Percentiles rank a stretch among this genome's conserved stretches.
Evolutionary conservation across 2,329 filamentous ascomycete genomes (phyloP).

Genomic region (Ceratocystis papillata): DNA sequence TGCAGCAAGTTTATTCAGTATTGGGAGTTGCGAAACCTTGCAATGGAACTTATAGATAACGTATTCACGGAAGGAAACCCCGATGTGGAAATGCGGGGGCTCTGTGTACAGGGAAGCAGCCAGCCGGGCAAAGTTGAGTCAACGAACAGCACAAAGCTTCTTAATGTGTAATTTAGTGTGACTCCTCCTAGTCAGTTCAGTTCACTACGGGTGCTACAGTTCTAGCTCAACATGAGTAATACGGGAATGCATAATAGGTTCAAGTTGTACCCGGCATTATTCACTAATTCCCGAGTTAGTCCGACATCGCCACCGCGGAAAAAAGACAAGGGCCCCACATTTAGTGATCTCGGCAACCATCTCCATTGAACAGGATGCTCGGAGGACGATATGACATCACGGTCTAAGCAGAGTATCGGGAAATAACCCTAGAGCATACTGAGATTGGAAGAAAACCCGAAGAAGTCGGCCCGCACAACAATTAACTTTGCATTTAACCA

Average conservation of each 20-base stretch:
- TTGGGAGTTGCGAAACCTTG: no score
- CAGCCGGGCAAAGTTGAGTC: no score
- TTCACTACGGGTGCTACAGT: no score
- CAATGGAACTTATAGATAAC: no score
- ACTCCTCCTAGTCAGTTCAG: no score
- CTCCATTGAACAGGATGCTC: background rate
- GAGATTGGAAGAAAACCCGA: background rate
- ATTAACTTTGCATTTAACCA: conserved; percentile 5
- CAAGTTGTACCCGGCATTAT: background rate
- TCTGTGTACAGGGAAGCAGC: no score
- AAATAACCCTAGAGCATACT: background rate
- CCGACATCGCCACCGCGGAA: conserved; percentile 13
- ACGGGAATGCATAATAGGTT: no score
- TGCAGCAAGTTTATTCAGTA: background rate
- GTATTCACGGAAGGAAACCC: no score
- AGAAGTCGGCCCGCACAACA: conserved; percentile 1
- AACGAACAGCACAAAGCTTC: no score
- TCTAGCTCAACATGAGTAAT: background rate
- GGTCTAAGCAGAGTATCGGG: background rate
- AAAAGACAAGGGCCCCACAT: background rate
- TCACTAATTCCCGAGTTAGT: background rate
- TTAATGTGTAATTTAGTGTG: no score
- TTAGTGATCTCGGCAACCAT: background rate
- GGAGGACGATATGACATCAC: background rate
- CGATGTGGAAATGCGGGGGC: no score